Percentiles rank a stretch among this genome's conserved stretches.
Evolutionary conservation across 2,329 filamentous ascomycete genomes (phyloP).

Genomic region (Aspergillus sp.): DNA sequence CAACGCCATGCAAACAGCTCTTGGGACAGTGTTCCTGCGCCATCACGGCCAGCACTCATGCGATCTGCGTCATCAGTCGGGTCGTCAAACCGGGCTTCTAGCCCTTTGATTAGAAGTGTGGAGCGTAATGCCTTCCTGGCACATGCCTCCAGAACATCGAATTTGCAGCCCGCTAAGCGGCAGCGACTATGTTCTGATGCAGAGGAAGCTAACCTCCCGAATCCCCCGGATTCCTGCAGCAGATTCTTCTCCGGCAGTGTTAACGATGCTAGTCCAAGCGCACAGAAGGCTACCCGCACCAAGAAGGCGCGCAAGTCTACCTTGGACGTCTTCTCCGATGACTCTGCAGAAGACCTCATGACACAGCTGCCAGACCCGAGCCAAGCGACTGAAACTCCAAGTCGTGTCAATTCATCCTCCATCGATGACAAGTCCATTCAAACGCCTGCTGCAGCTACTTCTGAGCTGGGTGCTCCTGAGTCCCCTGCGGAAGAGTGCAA

Average conservation of each 20-base stretch:
- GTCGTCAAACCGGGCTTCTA: constrained; percentile 42
- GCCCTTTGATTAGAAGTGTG: constrained; percentile 44
- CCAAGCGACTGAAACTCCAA: constrained; percentile 1
- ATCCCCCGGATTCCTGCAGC: constrained; percentile 44
- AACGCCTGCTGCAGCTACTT: not conserved
- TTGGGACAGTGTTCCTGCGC: constrained; percentile 57
- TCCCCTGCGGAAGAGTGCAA: not conserved
- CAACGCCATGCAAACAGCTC: constrained; percentile 55
- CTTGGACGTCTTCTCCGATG: constrained; percentile 57
- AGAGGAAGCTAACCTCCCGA: constrained; percentile 36
- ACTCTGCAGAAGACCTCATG: constrained; percentile 54
- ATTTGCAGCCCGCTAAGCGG: constrained; percentile 53
- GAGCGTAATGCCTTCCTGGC: constrained; percentile 45
- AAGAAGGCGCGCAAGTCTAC: constrained; percentile 48
- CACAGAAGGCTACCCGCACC: constrained; percentile 36
- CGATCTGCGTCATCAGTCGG: constrained; percentile 40
- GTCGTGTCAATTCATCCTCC: not conserved
- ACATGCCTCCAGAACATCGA: constrained; percentile 40
- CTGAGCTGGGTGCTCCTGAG: not conserved
- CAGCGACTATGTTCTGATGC: constrained; percentile 55
- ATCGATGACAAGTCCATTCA: not conserved
- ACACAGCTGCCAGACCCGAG: constrained; percentile 45
- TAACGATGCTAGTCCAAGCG: constrained; percentile 43
- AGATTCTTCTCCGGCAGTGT: constrained; percentile 48
- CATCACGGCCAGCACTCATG: constrained; percentile 38